Conservation (phyloP, 202 grass and related monocot genomes). For the Zizania palustris region DNA sequence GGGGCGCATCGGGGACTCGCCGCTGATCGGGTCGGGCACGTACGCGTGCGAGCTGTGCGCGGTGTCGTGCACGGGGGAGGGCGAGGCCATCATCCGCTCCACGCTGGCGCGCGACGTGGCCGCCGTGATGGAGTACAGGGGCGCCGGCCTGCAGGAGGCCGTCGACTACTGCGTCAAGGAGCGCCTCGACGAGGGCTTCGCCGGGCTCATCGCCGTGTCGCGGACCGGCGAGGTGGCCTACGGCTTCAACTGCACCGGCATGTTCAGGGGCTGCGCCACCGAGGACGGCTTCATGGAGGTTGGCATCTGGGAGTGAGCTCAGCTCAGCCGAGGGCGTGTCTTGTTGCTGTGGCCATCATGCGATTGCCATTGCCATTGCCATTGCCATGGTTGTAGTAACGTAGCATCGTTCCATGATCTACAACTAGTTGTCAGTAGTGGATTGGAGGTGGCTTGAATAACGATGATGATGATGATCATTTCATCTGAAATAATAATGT, state of each 20-base stretch:
- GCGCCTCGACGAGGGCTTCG: slow-evolving; percentile 69
- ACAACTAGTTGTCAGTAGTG: neutral
- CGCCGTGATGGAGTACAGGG: slow-evolving; percentile 92
- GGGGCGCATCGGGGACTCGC: slow-evolving; percentile 88
- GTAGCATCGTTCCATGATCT: neutral
- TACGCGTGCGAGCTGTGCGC: slow-evolving; percentile 77
- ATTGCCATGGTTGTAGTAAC: neutral
- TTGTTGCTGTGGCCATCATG: slow-evolving; percentile 27
- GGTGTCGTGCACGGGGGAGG: slow-evolving; percentile 87
- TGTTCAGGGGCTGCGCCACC: slow-evolving; percentile 84
- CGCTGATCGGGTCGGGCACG: slow-evolving; percentile 78
- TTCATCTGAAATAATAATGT: too few species aligned
- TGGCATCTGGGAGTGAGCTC: slow-evolving; percentile 71
- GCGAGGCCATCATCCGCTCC: slow-evolving; percentile 90
- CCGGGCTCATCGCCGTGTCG: slow-evolving; percentile 82
- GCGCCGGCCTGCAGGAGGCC: slow-evolving; percentile 65
- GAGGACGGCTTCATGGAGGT: slow-evolving; percentile 91
- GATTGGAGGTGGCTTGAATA: slow-evolving; percentile 6
- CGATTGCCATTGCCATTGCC: slow-evolving; percentile 43
- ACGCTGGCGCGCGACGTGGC: slow-evolving; percentile 88
- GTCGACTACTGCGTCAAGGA: slow-evolving; percentile 74
- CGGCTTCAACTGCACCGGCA: slow-evolving; percentile 84
- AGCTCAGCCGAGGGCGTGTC: neutral
- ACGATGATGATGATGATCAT: too few species aligned
- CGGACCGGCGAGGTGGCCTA: slow-evolving; percentile 65